phyloP scores from a whole-genome alignment of 2,329 filamentous ascomycete genomes.

The Fusarium solani-melongenae region DNA sequence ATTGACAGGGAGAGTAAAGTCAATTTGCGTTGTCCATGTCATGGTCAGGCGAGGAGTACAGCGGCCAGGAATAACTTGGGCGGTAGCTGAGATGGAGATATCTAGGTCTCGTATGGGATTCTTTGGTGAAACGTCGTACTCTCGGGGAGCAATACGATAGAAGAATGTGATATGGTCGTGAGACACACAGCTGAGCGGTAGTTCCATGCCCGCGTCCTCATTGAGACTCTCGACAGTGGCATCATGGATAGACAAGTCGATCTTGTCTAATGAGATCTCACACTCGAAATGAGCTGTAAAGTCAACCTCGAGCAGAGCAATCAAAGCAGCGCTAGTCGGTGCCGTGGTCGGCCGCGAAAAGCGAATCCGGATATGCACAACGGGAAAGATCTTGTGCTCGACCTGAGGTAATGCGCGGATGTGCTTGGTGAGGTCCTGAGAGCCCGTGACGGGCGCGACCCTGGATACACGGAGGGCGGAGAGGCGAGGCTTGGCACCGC shows the following conservation, averaged over 20 bases:
- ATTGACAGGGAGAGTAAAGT: conserved; percentile 75
- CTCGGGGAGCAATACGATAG: conserved; percentile 71
- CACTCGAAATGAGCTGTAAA: conserved; percentile 77
- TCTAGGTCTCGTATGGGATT: conserved; percentile 64
- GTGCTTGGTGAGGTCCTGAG: conserved; percentile 70
- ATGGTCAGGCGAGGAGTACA: conserved; percentile 73
- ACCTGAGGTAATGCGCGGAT: conserved; percentile 73
- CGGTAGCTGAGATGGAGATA: conserved; percentile 70
- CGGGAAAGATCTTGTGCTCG: conserved; percentile 73
- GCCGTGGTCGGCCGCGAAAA: conserved; percentile 73
- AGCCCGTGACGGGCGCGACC: conserved; percentile 74
- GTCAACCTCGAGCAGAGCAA: conserved; percentile 79
- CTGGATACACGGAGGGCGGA: conserved; percentile 80
- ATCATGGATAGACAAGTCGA: conserved; percentile 67
- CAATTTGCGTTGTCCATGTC: conserved; percentile 75
- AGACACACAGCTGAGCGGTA: conserved; percentile 72
- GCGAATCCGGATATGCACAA: conserved; percentile 77
- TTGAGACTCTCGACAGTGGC: conserved; percentile 70
- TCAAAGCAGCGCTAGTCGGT: conserved; percentile 69
- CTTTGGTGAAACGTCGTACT: conserved; percentile 58
- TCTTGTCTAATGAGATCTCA: conserved; percentile 69
- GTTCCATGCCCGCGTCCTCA: conserved; percentile 56
- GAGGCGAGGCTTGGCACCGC: conserved; percentile 71
- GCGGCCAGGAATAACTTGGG: conserved; percentile 63
- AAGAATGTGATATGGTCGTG: conserved; percentile 82